These are phyloP conservation scores for Claviceps quebecensis DNA, from an alignment of 2,329 filamentous ascomycete species.

Conservation along the genomic window DNA sequence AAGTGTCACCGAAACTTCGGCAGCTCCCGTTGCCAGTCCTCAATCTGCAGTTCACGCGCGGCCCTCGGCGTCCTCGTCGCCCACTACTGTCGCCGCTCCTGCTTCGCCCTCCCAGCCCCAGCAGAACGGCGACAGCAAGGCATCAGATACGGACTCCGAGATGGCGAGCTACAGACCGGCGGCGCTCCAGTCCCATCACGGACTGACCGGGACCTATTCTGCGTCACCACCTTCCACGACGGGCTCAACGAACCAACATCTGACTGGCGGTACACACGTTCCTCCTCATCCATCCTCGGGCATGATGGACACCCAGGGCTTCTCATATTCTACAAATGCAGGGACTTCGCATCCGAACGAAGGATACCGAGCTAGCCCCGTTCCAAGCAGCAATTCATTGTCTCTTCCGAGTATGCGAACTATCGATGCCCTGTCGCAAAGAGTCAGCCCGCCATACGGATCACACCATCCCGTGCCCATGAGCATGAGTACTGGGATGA, in stretches of 20 bases:
- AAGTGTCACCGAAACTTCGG: not conserved
- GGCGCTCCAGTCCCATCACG: conserved; percentile 10
- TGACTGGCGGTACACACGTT: conserved; percentile 8
- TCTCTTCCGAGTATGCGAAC: conserved; percentile 28
- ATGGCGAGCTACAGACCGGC: conserved; percentile 19
- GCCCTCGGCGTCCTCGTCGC: conserved; percentile 7
- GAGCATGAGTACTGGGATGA: conserved; percentile 20
- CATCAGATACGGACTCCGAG: conserved; percentile 15
- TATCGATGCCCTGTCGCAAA: conserved; percentile 20
- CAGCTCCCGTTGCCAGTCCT: conserved; percentile 2
- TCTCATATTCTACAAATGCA: conserved; percentile 17
- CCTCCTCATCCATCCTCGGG: conserved; percentile 6
- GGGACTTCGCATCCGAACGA: conserved; percentile 14
- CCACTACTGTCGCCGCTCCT: conserved; percentile 7
- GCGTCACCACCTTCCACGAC: conserved; percentile 3
- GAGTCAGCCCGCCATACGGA: conserved; percentile 12
- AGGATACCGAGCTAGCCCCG: conserved; percentile 16
- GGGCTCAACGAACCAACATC: conserved; percentile 5
- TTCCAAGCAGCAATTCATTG: conserved; percentile 16
- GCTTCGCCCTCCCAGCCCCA: conserved; percentile 9
- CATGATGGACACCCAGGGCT: conserved; percentile 16
- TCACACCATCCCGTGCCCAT: conserved; percentile 22
- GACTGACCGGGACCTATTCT: conserved; percentile 16
- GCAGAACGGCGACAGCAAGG: conserved; percentile 20
- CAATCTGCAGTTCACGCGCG: conserved; percentile 1